phyloP scores from a whole-genome alignment of 2,329 filamentous ascomycete genomes.

The Pseudocercospora fijiensis region DNA sequence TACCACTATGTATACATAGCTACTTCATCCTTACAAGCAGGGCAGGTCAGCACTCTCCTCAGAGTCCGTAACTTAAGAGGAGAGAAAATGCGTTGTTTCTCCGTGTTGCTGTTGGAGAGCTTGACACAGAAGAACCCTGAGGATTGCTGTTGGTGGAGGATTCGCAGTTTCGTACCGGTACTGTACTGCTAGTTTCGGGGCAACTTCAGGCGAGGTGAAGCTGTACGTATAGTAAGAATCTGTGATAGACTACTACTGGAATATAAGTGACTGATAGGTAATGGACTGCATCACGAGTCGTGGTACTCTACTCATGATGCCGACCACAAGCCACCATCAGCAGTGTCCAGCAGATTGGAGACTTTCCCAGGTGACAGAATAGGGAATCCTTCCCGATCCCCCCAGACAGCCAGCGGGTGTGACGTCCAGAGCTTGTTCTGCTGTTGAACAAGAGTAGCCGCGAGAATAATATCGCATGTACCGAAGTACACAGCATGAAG shows the following conservation, averaged over 20 bases:
- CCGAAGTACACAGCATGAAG: neutral
- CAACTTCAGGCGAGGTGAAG: neutral
- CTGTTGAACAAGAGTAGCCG: neutral
- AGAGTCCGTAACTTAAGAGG: neutral
- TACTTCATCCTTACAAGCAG: neutral
- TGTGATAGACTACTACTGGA: neutral
- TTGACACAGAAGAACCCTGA: neutral
- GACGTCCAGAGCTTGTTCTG: neutral
- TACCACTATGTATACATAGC: neutral
- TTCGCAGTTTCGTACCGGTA: too few relatives aligned
- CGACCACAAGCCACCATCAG: neutral
- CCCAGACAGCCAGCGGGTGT: neutral
- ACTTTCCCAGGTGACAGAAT: constrained; percentile 5
- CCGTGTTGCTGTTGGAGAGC: neutral
- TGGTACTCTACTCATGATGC: neutral
- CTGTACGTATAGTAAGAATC: neutral
- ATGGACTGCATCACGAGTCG: neutral
- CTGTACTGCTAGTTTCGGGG: too few relatives aligned
- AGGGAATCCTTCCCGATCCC: constrained; percentile 3
- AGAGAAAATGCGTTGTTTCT: neutral
- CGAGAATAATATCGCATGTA: neutral
- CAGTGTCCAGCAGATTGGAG: neutral
- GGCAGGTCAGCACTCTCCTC: neutral
- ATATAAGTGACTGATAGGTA: neutral
- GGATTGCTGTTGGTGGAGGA: neutral